Conservation (phyloP, 345 rosid species). For the Citrus mangshanensis region DNA sequence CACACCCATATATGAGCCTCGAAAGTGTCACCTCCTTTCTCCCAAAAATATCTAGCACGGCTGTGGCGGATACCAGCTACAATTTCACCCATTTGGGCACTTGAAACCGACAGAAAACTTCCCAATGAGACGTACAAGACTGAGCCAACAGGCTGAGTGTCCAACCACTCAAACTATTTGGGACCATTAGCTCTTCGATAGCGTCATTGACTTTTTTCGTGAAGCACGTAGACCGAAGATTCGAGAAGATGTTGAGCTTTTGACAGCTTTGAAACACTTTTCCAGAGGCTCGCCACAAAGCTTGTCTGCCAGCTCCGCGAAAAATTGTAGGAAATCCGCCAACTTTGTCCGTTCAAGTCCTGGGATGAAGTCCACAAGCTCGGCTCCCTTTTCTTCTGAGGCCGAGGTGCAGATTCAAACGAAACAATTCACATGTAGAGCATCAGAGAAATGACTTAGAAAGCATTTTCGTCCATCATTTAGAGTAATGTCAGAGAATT, state of each 20-base stretch:
- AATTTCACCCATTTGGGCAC: slow-evolving; percentile 28
- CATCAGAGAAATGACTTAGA: no score
- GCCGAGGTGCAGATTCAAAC: background rate
- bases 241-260: slow-evolving; percentile 31
- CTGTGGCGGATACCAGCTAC: slow-evolving; percentile 24
- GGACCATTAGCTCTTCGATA: background rate
- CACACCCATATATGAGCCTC: background rate
- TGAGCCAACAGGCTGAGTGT: slow-evolving; percentile 21
- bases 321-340: slow-evolving; percentile 5
- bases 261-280: background rate
- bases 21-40: slow-evolving; percentile 22
- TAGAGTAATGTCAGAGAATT: no score
- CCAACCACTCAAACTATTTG: slow-evolving; percentile 20
- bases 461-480: no score
- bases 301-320: background rate
- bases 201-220: slow-evolving; percentile 18
- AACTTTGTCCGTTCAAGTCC: slow-evolving; percentile 27
- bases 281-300: background rate
- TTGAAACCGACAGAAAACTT: slow-evolving; percentile 27
- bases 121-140: slow-evolving; percentile 33
- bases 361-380: slow-evolving; percentile 33
- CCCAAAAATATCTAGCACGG: slow-evolving; percentile 20
- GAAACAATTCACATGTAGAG: background rate
- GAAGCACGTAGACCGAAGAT: slow-evolving; percentile 32
- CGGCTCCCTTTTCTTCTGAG: slow-evolving; percentile 30